Percentiles rank a stretch among this genome's conserved stretches.
Evolutionary conservation across 2,329 filamentous ascomycete species (phyloP).

Genomic region (Dactylellina drechsleri): DNA sequence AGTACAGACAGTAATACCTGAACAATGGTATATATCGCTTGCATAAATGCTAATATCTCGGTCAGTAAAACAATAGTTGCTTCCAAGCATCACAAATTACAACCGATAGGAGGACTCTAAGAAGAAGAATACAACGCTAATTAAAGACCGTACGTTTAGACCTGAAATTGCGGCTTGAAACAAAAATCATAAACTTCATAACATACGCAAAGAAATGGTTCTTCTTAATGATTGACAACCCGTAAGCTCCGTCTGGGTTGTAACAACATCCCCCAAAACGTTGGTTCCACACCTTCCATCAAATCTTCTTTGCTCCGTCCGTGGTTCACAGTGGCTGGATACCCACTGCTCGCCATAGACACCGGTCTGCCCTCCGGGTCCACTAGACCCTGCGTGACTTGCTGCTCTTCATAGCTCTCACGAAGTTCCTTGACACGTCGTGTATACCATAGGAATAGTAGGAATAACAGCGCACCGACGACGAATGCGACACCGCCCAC

Average conservation of each 20-base stretch:
- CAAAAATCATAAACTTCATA: conserved; percentile 1
- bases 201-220: background rate
- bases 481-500: conserved; percentile 63
- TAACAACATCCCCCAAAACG: conserved; percentile 75
- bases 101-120: conserved; percentile 6
- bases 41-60: background rate
- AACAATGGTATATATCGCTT: conserved; percentile 6
- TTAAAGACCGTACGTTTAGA: conserved; percentile 11
- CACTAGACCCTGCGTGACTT: conserved; percentile 42
- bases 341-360: conserved; percentile 58
- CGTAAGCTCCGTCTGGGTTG: conserved; percentile 75
- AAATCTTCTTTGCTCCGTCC: conserved; percentile 68
- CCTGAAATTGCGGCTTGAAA: background rate
- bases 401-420: conserved; percentile 55
- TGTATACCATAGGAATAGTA: conserved; percentile 72
- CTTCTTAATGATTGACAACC: conserved; percentile 69
- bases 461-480: conserved; percentile 72
- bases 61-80: background rate
- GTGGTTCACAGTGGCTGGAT: conserved; percentile 15
- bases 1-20: conserved; percentile 1
- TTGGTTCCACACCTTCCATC: conserved; percentile 73
- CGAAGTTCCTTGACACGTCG: conserved; percentile 57
- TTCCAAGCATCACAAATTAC: background rate
- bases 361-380: conserved; percentile 58
- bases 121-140: conserved; percentile 21